A percentile compares a stretch with the other conserved stretches of the same genome.
Conservation (phyloP, 2,329 filamentous ascomycete genomes). For the Fusarium guadeloupense region DNA sequence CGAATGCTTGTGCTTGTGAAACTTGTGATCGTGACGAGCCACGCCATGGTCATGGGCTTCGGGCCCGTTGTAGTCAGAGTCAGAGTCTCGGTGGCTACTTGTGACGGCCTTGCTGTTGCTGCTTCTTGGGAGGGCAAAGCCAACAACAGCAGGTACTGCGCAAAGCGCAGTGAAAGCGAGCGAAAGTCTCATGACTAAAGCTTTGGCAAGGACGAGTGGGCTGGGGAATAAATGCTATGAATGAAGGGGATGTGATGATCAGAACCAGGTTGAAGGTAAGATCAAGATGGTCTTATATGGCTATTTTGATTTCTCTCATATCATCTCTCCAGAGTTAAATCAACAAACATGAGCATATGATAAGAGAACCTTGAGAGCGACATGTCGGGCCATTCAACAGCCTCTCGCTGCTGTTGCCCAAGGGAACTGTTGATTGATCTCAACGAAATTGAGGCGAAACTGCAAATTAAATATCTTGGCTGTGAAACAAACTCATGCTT, state of each 20-base stretch:
- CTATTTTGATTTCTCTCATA: no score
- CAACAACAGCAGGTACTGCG: constrained; percentile 26
- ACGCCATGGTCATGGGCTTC: constrained; percentile 19
- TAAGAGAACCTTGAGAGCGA: not conserved
- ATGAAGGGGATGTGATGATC: not conserved
- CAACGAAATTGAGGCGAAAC: not conserved
- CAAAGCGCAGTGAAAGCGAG: constrained; percentile 36
- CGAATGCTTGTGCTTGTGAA: constrained; percentile 19
- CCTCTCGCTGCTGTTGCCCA: not conserved
- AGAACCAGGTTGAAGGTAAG: not conserved
- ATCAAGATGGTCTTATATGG: no score
- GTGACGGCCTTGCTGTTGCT: not conserved
- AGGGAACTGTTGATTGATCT: no score
- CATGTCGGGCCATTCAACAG: constrained; percentile 1
- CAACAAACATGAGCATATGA: not conserved
- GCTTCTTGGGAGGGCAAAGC: not conserved
- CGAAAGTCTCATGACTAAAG: constrained; percentile 37
- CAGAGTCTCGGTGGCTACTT: not conserved
- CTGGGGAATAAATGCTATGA: not conserved
- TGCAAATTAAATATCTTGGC: not conserved
- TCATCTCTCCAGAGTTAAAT: no score
- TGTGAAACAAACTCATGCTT: no score
- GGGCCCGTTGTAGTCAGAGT: constrained; percentile 7
- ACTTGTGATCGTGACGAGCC: constrained; percentile 17
- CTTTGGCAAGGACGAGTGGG: not conserved